phyloP scores from a whole-genome alignment of 495 filamentous ascomycete species.

The Aspergillus indologenus region DNA sequence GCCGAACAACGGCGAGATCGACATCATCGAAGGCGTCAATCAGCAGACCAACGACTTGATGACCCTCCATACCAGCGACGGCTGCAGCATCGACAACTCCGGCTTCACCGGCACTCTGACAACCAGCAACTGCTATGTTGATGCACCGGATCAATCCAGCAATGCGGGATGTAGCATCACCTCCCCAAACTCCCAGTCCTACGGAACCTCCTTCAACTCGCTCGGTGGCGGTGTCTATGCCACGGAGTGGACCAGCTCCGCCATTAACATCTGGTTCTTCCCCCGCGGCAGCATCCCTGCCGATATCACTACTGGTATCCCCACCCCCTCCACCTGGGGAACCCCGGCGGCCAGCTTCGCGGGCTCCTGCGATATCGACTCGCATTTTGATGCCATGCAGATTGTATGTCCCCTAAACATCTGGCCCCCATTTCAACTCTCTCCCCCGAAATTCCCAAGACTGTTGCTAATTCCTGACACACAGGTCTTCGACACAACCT shows the following conservation, averaged over 20 bases:
- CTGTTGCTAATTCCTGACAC: neutral
- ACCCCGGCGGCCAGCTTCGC: constrained; percentile 57
- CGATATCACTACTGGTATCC: constrained; percentile 48
- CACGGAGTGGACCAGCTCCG: constrained; percentile 58
- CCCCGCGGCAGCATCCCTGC: constrained; percentile 43
- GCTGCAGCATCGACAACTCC: constrained; percentile 52
- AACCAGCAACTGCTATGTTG: constrained; percentile 51
- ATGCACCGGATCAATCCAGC: constrained; percentile 38
- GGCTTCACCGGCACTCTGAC: constrained; percentile 42
- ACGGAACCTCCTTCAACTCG: constrained; percentile 57
- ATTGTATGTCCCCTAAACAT: constrained; percentile 51
- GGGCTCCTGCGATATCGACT: constrained; percentile 56
- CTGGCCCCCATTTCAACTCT: too few species aligned
- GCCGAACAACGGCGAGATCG: constrained; percentile 69
- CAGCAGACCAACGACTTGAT: constrained; percentile 52
- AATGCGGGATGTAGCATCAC: constrained; percentile 57
- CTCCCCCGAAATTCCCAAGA: too few species aligned
- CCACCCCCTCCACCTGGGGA: constrained; percentile 60
- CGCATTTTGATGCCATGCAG: constrained; percentile 59
- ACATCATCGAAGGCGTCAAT: constrained; percentile 73
- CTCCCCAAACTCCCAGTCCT: constrained; percentile 33
- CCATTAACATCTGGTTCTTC: constrained; percentile 65
- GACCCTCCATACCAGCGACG: constrained; percentile 61
- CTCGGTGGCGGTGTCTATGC: constrained; percentile 59
- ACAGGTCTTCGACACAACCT: constrained; percentile 60